A percentile compares a stretch with the other conserved stretches of the same genome.
phyloP scores from a whole-genome alignment of 2,329 filamentous ascomycete species.

The Coniochaeta hoffmannii region DNA sequence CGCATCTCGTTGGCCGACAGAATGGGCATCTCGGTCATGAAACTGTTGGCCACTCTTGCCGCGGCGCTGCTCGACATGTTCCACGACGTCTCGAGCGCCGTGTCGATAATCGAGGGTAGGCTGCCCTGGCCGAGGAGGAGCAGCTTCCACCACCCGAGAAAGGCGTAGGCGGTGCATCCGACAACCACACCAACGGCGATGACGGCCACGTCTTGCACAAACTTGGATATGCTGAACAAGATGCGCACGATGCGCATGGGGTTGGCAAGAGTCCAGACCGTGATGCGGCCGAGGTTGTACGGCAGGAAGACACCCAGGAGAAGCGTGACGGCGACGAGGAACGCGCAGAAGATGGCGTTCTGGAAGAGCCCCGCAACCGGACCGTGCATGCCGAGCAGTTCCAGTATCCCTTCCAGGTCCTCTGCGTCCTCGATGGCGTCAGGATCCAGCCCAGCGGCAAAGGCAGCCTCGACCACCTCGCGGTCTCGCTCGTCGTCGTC shows the following conservation, averaged over 20 bases:
- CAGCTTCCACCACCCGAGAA: constrained; percentile 4
- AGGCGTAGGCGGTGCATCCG: constrained; percentile 23
- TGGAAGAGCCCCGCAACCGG: constrained; percentile 85
- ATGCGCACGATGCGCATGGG: constrained; percentile 70
- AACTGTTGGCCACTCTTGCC: constrained; percentile 40
- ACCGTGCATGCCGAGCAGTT: constrained; percentile 93
- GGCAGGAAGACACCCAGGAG: constrained; percentile 82
- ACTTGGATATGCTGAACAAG: constrained; percentile 65
- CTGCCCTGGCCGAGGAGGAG: constrained; percentile 30
- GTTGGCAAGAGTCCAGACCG: constrained; percentile 71
- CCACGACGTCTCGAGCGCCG: constrained; percentile 26
- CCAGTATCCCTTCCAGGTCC: constrained; percentile 92
- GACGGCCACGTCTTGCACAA: constrained; percentile 70
- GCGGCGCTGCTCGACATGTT: constrained; percentile 32
- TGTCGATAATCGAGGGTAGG: constrained; percentile 18
- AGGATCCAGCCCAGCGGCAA: constrained; percentile 61
- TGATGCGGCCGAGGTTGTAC: constrained; percentile 83
- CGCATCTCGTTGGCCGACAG: constrained; percentile 56
- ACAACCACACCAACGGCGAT: constrained; percentile 51
- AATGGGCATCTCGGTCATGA: constrained; percentile 42
- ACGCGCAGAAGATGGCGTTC: constrained; percentile 88
- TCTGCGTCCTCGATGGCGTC: constrained; percentile 79
- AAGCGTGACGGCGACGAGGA: constrained; percentile 82
- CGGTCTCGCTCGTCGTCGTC: constrained; percentile 37
- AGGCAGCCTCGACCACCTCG: constrained; percentile 57